Base-by-base conservation (phyloP, 139 green algal species). In the Chlorella sp. region DNA sequence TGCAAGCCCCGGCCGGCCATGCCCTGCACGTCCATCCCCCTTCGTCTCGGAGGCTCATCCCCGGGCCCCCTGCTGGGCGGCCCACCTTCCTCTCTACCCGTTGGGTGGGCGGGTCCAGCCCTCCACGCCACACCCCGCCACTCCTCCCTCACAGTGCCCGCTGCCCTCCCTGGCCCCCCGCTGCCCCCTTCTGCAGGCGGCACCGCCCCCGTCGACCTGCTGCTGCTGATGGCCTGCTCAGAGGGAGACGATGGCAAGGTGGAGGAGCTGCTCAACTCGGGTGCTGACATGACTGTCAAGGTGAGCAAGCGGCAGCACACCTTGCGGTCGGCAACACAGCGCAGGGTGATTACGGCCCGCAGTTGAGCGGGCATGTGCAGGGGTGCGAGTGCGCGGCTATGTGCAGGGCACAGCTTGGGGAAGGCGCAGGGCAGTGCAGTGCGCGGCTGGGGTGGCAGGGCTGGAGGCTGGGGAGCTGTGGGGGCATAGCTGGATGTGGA, bases 221-320 rank as follows among this genome's bases (percentile, higher is more conserved):
- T 99, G 84, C 94, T 99, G 85, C 91, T 99, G 21, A 96, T 99
- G 92, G 96, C 98, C 0, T 93, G 93, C 82, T 91, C 83, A 42
- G 98, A 99, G 90, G 96, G 96, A 69, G 98, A 99, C 84, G 91
- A 92, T 14, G 97, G 97, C 48, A 99, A 99, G 93, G 96, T 99
- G 42, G 93, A 95, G 69, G 98, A 99, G 95, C 94, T 99, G 37
- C 87, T 99, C 16, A 71, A 86, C 24, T 91, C 94, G 57, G 94
- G 97, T 4, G 97, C 97, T 0, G 82, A 98, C 89, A 32, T 91
- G 0, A 92, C 66, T 26, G 89, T 96, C 15, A 96, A 94, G 91
- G 92, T 95, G 82, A 16, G 68, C 36, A 26, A 16, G 68, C 68
- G 26, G 66, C 4, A 21, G 68, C 68, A n/a, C n/a, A n/a, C n/a